Conservation (phyloP, 139 green algal genomes). For the Tetratostichococcus sp. region DNA sequence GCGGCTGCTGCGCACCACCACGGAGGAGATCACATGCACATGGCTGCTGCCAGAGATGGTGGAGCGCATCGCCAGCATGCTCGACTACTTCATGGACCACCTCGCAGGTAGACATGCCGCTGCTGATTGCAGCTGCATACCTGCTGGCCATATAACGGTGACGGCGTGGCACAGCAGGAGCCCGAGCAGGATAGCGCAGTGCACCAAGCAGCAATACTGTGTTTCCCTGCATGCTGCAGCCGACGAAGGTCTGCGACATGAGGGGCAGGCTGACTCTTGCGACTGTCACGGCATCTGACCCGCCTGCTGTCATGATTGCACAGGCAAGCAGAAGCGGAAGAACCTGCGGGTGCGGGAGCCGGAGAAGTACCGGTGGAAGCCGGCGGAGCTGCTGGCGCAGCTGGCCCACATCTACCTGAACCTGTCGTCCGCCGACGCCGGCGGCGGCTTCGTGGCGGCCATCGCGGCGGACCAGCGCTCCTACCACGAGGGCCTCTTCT, state of each 20-base stretch:
- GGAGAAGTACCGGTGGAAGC: constrained; percentile 81
- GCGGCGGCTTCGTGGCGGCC: constrained; percentile 59
- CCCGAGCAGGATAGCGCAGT: no score
- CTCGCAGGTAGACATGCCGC: constrained; percentile 57
- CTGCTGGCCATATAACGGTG: no score
- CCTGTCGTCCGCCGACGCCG: constrained; percentile 58
- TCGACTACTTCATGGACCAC: constrained; percentile 97
- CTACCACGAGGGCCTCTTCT: constrained; percentile 74
- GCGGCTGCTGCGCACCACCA: constrained; percentile 68
- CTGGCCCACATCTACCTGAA: constrained; percentile 79
- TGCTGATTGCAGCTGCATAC: no score
- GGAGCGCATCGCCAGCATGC: constrained; percentile 74
- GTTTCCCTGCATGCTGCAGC: no score
- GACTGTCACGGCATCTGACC: no score
- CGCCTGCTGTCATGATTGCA: not conserved
- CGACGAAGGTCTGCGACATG: no score
- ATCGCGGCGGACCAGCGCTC: constrained; percentile 77
- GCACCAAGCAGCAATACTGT: no score
- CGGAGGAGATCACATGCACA: constrained; percentile 44
- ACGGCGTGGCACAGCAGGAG: no score
- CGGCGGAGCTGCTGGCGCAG: constrained; percentile 76
- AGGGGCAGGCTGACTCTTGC: no score
- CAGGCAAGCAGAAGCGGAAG: constrained; percentile 36
- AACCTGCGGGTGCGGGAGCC: constrained; percentile 76
- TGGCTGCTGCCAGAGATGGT: constrained; percentile 81